Evolutionary conservation across 2,329 filamentous ascomycete species (phyloP).

Genomic region (Scytalidium lignicola): DNA sequence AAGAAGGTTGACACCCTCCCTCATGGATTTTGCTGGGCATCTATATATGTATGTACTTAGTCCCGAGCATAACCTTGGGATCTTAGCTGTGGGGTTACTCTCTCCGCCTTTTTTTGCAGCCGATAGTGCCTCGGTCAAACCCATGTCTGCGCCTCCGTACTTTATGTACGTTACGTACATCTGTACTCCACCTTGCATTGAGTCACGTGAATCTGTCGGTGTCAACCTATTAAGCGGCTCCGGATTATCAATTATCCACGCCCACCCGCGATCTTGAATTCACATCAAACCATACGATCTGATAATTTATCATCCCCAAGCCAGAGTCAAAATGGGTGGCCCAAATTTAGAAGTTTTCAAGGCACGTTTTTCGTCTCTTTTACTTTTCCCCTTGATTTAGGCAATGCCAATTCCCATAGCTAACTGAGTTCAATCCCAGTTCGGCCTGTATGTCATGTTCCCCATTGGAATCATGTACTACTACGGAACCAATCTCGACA

Average conservation of each 20-base stretch:
- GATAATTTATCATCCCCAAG: neutral
- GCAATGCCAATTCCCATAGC: neutral
- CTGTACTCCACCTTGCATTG: too few relatives aligned
- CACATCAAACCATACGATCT: neutral
- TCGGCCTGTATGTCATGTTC: conserved; percentile 98
- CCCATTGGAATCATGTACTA: conserved; percentile 99
- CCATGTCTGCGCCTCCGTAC: too few relatives aligned
- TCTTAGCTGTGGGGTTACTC: neutral
- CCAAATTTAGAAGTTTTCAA: conserved; percentile 95
- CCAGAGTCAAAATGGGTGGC: conserved; percentile 58
- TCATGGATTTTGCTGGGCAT: too few relatives aligned
- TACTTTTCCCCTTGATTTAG: neutral
- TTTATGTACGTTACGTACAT: too few relatives aligned
- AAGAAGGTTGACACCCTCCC: too few relatives aligned
- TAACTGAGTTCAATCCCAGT: conserved; percentile 48
- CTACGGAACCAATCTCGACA: conserved; percentile 96
- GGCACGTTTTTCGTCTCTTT: conserved; percentile 41
- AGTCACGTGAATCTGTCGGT: neutral
- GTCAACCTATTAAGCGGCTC: neutral
- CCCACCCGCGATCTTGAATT: neutral
- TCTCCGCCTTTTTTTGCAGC: neutral
- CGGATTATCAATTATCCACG: neutral
- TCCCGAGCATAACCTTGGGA: neutral
- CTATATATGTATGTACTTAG: neutral
- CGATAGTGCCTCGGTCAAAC: neutral